Conservation (phyloP, 2,329 filamentous ascomycete genomes). For the Lecanoromycetidae sp. region DNA sequence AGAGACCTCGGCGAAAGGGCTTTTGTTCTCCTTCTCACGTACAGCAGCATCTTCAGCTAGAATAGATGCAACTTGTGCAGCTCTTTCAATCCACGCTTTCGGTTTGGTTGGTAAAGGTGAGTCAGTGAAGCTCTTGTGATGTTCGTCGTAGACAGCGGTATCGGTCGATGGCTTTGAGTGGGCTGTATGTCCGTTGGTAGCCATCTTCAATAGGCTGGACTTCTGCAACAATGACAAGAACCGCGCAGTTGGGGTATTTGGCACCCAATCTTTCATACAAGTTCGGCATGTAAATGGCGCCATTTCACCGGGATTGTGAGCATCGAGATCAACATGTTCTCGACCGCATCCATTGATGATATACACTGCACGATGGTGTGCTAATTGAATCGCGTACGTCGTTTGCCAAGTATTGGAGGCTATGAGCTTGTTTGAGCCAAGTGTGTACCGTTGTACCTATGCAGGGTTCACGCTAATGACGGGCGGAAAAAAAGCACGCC, state of each 20-base stretch:
- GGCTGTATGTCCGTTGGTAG: slow-evolving; percentile 1
- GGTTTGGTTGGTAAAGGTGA: slow-evolving; percentile 29
- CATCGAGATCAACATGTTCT: not conserved
- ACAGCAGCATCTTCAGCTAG: slow-evolving; percentile 37
- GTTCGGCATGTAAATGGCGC: not conserved
- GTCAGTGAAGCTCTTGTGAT: slow-evolving; percentile 28
- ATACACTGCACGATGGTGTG: not conserved
- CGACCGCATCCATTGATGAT: not conserved
- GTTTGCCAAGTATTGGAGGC: too few relatives aligned
- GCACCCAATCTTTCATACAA: not conserved
- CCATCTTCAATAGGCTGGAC: not conserved
- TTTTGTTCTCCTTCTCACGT: slow-evolving; percentile 41
- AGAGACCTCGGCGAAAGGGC: slow-evolving; percentile 39
- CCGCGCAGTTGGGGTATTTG: not conserved
- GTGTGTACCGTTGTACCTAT: too few relatives aligned
- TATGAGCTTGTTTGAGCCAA: too few relatives aligned
- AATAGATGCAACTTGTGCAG: slow-evolving; percentile 38
- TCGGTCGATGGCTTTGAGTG: slow-evolving; percentile 1
- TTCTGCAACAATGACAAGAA: not conserved
- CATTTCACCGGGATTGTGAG: not conserved
- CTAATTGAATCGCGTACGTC: too few relatives aligned
- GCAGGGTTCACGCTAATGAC: too few relatives aligned
- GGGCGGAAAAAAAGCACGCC: too few relatives aligned
- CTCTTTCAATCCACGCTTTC: slow-evolving; percentile 37
- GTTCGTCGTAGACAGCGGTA: slow-evolving; percentile 26